Evolutionary conservation across 371 early-diverging fungal genomes (phyloP), one percentile per base, ranked within the genome.

Genomic region (Circinella umbellata): DNA sequence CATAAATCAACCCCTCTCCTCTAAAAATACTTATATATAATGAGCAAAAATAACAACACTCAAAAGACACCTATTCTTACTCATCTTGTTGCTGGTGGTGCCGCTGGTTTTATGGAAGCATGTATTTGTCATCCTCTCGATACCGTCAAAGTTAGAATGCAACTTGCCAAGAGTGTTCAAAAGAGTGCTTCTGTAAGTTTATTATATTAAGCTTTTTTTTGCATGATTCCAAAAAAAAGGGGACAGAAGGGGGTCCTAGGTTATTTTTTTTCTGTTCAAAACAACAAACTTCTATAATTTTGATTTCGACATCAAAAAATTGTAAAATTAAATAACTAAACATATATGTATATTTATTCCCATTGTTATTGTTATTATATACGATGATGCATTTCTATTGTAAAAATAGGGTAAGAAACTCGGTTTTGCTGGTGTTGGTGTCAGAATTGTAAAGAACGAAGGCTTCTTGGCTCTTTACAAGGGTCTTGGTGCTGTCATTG

Each of bases 61-160:
- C 71, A 77, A 64, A 80, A 79, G 64, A 83, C 83, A 6, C 79
- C 86, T 55, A 81, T 91, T 39, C 69, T 88, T 49, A 89, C 88
- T n/a, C 93, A 93, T 77, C 78, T 94, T 67, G 76, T 94, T 36
- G 95, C 97, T 10, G 98, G 98, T 73, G 99, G 97, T 67, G 79
- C 93, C 11, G 99, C 99, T 4, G 99, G 98, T 46, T 90, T 94
- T 69, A 92, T 92, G 85, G 99, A 98, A 80, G 94, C 98, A 34
- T 86, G 93, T 72, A 87, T 88, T 69, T 98, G 98, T 78, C 98
- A 98, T 76, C 98, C 98, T n/a, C 86, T 98, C 47, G 99, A 98
- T 82, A 98, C 99, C 34, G 96, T 98, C 84, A 98, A 98, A 88
- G 95, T 95, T 69, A 92, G 95, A 81, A 94, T 95, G 94, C 95